Conservation (phyloP, 768 basidiomycete genomes). For the Boletus vermiculosoides region DNA sequence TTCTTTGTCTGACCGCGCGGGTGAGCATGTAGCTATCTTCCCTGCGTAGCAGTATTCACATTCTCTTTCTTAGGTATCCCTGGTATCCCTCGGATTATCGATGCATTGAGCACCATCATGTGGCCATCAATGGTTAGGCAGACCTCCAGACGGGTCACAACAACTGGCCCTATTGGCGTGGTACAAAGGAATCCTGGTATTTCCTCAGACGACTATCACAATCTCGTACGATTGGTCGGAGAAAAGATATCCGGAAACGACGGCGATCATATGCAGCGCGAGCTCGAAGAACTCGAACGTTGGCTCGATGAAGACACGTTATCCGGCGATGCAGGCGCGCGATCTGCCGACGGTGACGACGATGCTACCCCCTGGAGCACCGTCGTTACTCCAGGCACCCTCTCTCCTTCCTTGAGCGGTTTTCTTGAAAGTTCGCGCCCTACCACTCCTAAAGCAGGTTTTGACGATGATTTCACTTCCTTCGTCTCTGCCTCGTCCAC, state of each 20-base stretch:
- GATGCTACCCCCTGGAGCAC: slow-evolving; percentile 42
- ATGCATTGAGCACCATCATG: slow-evolving; percentile 84
- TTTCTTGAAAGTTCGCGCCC: slow-evolving; percentile 21
- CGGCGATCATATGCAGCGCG: slow-evolving; percentile 41
- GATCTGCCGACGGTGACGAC: slow-evolving; percentile 16
- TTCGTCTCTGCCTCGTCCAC: slow-evolving; percentile 61
- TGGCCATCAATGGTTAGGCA: slow-evolving; percentile 71
- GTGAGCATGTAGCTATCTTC: slow-evolving; percentile 9
- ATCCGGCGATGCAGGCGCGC: slow-evolving; percentile 16
- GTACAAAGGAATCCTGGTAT: background rate
- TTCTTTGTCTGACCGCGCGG: slow-evolving; percentile 10
- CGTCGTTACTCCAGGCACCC: slow-evolving; percentile 30
- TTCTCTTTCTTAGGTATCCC: slow-evolving; percentile 39
- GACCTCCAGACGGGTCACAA: background rate
- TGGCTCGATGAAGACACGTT: slow-evolving; percentile 55
- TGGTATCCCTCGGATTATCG: slow-evolving; percentile 66
- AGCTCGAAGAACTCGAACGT: slow-evolving; percentile 58
- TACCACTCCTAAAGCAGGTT: slow-evolving; percentile 40
- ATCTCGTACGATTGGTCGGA: slow-evolving; percentile 23
- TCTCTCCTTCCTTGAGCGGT: slow-evolving; percentile 26
- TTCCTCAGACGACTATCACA: slow-evolving; percentile 20
- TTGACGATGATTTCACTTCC: slow-evolving; percentile 81
- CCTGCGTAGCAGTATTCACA: background rate
- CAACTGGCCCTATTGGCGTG: background rate
- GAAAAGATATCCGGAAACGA: slow-evolving; percentile 24